Conservation (phyloP, 2,329 filamentous ascomycete species). For the Sporothrix luriei region DNA sequence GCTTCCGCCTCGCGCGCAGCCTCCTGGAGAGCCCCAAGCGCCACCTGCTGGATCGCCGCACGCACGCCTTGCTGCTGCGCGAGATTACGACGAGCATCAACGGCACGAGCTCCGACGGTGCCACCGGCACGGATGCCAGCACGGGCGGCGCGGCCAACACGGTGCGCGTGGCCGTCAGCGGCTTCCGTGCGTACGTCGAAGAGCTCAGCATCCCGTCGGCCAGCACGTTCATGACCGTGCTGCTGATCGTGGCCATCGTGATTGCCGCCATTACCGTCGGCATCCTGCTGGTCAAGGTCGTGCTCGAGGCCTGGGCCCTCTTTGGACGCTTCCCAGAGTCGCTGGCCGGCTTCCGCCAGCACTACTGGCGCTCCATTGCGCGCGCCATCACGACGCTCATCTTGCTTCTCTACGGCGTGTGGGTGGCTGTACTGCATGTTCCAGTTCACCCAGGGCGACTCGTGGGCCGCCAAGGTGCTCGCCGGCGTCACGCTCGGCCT, state of each 20-base stretch:
- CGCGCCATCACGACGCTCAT: constrained; percentile 89
- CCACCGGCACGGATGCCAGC: constrained; percentile 32
- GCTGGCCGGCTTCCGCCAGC: constrained; percentile 82
- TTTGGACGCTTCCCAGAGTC: constrained; percentile 81
- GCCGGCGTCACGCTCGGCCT: constrained; percentile 77
- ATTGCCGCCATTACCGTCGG: constrained; percentile 81
- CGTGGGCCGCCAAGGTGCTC: constrained; percentile 84
- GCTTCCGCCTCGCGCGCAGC: constrained; percentile 60
- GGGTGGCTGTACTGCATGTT: constrained; percentile 94
- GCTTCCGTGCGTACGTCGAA: constrained; percentile 82
- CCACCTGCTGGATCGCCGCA: constrained; percentile 24
- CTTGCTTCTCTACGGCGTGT: constrained; percentile 87
- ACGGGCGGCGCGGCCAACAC: constrained; percentile 37
- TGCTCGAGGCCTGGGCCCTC: constrained; percentile 89
- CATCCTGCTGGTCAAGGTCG: constrained; percentile 85
- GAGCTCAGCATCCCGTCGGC: constrained; percentile 80
- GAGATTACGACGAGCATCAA: constrained; percentile 53
- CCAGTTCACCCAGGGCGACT: constrained; percentile 91
- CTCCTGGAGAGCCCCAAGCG: constrained; percentile 50
- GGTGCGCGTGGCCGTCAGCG: constrained; percentile 60
- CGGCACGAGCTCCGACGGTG: constrained; percentile 38
- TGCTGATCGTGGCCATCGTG: constrained; percentile 84
- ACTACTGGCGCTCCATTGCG: constrained; percentile 92
- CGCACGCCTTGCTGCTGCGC: constrained; percentile 45
- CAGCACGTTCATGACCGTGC: constrained; percentile 94